Evolutionary conservation across 2,329 filamentous ascomycete genomes (phyloP), one percentile per base, ranked within the genome.

Genomic region (Delphinella strobiligena): DNA sequence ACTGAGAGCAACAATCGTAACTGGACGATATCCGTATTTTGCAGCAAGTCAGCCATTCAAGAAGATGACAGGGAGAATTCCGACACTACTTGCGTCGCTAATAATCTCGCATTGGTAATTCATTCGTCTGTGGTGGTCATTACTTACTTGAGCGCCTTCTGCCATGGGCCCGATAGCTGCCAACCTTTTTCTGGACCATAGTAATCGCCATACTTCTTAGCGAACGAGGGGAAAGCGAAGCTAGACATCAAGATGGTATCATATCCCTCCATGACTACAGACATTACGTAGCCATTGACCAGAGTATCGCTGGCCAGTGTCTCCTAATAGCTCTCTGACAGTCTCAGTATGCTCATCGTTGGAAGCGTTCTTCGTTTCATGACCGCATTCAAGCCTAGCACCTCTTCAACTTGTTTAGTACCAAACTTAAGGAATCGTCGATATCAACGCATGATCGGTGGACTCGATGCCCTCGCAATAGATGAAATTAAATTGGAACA

Each of bases 171-270:
- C 14, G 34, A 24, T 14, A 41, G 33, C 27, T 36, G 34, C n/a
- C 36, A 41, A 9, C 31, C 29, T 11, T 15, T 12, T 2, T 33
- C 36, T 5, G 34, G 33, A 4, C 18, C 34, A 18, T 41, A 36
- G 29, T 27, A 36, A 12, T 14, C 38, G 15, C 38, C 38, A 15
- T 31, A 41, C 34, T 36, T 41, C 19, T 14, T 18, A 5, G 27
- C 34, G 15, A 41, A 41, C 3, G 38, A 31, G 4, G 38, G 38
- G 12, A 36, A 36, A 12, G 34, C 38, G 38, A 41, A 64, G 45
- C 75, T 75, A n/a, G 74, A 74, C 16, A 80, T 64, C 7, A 81
- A 66, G 53, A 80, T 75, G 0, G 74, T 72, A 51, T 80, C 77
- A 49, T 80, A 82, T 12, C 51, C 74, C 32, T 70, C 55, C 72